These are phyloP conservation scores for Backusella parvicylindrica DNA, from an alignment of 192 early-diverging fungal species.

Conservation along the genomic window DNA sequence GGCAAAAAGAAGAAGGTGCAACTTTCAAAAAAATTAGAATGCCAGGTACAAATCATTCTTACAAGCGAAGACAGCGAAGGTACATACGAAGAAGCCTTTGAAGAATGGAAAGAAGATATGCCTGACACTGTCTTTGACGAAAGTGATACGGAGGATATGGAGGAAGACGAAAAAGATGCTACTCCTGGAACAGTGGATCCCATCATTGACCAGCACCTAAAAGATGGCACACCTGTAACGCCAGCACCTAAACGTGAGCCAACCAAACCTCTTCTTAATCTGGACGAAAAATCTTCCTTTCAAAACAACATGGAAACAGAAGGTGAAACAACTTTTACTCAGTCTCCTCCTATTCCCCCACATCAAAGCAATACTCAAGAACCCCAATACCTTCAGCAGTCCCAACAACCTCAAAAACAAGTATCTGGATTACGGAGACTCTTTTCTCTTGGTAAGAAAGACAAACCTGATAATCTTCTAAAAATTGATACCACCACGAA, in stretches of 20 bases:
- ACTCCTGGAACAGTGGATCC: background rate
- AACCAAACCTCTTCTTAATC: slow-evolving; percentile 1
- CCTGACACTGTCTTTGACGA: slow-evolving; percentile 43
- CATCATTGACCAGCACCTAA: background rate
- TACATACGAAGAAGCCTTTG: slow-evolving; percentile 40
- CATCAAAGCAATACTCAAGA: background rate
- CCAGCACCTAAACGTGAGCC: background rate
- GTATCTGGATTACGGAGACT: slow-evolving; percentile 1
- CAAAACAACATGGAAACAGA: background rate
- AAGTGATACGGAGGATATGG: slow-evolving; percentile 37
- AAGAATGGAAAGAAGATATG: slow-evolving; percentile 44
- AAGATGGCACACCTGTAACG: background rate
- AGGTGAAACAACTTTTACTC: background rate
- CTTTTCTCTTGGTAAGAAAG: slow-evolving; percentile 14
- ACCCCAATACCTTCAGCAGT: slow-evolving; percentile 10
- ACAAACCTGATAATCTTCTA: background rate
- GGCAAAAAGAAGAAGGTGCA: slow-evolving; percentile 33
- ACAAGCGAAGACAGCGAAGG: slow-evolving; percentile 26
- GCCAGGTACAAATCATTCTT: slow-evolving; percentile 35
- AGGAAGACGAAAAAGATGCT: slow-evolving; percentile 12
- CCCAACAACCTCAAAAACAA: slow-evolving; percentile 15
- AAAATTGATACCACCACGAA: background rate
- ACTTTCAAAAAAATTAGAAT: slow-evolving; percentile 36
- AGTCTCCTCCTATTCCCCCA: background rate
- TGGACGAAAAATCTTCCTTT: background rate